Evolutionary conservation across 352 stramenopile species (phyloP).

Genomic region (Phytopythium delawarense): DNA sequence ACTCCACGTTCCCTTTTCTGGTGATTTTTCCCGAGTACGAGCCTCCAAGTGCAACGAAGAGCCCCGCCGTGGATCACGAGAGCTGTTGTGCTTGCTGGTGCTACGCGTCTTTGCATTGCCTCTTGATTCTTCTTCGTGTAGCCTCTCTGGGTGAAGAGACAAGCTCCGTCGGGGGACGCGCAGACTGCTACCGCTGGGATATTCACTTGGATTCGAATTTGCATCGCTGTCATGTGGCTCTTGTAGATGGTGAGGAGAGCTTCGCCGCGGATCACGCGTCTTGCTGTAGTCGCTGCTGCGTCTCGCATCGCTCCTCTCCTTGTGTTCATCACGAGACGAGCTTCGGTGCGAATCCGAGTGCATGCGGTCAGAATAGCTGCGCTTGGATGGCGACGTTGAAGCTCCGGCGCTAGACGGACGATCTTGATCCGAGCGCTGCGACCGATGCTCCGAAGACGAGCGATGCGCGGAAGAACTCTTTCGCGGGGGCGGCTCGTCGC

Average conservation of each 20-base stretch:
- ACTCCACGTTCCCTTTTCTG: no score
- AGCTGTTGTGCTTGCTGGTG: no score
- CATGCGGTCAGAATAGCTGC: neutral
- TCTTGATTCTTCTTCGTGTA: no score
- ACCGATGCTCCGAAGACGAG: neutral
- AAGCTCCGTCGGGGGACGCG: no score
- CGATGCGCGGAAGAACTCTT: neutral
- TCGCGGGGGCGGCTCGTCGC: neutral
- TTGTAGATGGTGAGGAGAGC: no score
- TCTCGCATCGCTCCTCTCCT: neutral
- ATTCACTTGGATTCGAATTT: neutral
- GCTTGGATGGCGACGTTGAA: neutral
- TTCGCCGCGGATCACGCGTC: neutral
- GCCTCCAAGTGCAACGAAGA: no score
- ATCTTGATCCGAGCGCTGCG: neutral
- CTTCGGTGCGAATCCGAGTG: neutral
- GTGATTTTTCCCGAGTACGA: no score
- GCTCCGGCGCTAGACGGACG: no score
- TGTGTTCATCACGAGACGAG: neutral
- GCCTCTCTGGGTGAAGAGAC: no score
- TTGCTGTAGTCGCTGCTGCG: neutral
- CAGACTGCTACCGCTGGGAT: no score
- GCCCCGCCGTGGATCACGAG: no score
- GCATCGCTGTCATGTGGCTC: neutral
- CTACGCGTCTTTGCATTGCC: no score